phyloP scores from a whole-genome alignment of 805 yeast genomes.

The Schizosaccharomyces pombe region DNA sequence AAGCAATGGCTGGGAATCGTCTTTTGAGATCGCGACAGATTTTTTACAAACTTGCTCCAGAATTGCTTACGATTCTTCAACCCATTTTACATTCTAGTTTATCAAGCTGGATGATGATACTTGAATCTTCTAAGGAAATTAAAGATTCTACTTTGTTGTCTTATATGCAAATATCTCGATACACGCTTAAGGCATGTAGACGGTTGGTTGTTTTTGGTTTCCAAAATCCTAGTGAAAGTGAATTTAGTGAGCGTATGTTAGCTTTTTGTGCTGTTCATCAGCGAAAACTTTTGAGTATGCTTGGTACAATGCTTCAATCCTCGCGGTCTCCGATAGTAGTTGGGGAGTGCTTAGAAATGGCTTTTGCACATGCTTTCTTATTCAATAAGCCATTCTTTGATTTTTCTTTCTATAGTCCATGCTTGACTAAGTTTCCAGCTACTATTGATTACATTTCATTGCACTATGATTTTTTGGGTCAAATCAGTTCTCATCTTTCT shows the following conservation, averaged over 20 bases:
- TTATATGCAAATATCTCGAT: slow-evolving; percentile 50
- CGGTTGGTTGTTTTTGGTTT: slow-evolving; percentile 39
- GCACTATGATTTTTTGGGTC: too few species aligned
- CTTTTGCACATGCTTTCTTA: not conserved
- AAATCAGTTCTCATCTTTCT: too few species aligned
- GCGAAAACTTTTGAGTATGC: not conserved
- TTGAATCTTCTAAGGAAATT: not conserved
- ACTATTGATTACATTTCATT: not conserved
- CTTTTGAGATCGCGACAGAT: slow-evolving; percentile 67
- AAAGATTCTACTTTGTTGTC: not conserved
- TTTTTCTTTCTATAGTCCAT: not conserved
- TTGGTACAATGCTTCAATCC: too few species aligned
- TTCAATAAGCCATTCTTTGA: not conserved
- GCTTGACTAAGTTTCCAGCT: not conserved
- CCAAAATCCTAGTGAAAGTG: not conserved
- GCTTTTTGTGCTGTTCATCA: not conserved
- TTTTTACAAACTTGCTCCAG: slow-evolving; percentile 46
- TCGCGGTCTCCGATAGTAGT: too few species aligned
- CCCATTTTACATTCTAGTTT: not conserved
- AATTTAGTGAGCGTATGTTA: not conserved
- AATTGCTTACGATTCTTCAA: slow-evolving; percentile 16
- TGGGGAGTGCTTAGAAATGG: too few species aligned
- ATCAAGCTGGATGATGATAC: not conserved
- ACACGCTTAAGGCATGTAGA: slow-evolving; percentile 50
- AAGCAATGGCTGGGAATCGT: slow-evolving; percentile 46